Evolutionary conservation across 257 asterid genomes (phyloP).

Genomic region (Hygrophila difformis): DNA sequence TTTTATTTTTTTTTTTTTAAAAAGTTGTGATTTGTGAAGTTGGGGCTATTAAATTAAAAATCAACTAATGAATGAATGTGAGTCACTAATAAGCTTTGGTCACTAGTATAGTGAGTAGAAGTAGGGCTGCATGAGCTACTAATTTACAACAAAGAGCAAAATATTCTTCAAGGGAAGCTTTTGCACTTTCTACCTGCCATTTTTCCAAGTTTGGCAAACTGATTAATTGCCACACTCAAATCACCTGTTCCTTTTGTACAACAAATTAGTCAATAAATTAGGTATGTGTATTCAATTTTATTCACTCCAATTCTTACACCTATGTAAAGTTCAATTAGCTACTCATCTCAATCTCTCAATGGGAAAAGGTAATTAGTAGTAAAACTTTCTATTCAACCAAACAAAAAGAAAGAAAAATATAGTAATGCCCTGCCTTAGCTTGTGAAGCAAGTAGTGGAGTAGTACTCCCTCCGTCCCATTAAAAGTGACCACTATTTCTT

Average conservation of each 20-base stretch:
- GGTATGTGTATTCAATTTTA: slow-evolving; percentile 10
- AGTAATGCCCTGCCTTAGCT: too few relatives aligned
- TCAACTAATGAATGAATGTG: slow-evolving; percentile 14
- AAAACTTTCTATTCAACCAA: too few relatives aligned
- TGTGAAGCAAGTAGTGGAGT: too few relatives aligned
- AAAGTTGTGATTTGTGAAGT: too few relatives aligned
- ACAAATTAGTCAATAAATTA: slow-evolving; percentile 2
- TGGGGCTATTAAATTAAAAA: slow-evolving; percentile 12
- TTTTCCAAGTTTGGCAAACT: slow-evolving; percentile 19
- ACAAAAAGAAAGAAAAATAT: too few relatives aligned
- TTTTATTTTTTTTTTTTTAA: not conserved
- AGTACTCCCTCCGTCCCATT: too few relatives aligned
- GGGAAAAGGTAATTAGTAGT: too few relatives aligned
- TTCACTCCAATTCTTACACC: slow-evolving; percentile 14
- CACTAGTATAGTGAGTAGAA: too few relatives aligned
- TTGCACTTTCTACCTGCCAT: slow-evolving; percentile 13
- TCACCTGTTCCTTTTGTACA: slow-evolving; percentile 7
- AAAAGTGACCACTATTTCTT: too few relatives aligned
- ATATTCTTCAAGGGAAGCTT: slow-evolving; percentile 9
- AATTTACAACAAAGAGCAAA: too few relatives aligned
- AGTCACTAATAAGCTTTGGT: slow-evolving; percentile 15
- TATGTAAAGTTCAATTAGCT: slow-evolving; percentile 1
- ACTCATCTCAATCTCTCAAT: too few relatives aligned
- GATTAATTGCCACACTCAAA: slow-evolving; percentile 18
- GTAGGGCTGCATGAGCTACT: too few relatives aligned